Percentiles rank a stretch among this genome's conserved stretches.
These are phyloP conservation scores for Aureobasidium sp. DNA, from an alignment of 2,329 filamentous ascomycete genomes.

Conservation along the genomic window DNA sequence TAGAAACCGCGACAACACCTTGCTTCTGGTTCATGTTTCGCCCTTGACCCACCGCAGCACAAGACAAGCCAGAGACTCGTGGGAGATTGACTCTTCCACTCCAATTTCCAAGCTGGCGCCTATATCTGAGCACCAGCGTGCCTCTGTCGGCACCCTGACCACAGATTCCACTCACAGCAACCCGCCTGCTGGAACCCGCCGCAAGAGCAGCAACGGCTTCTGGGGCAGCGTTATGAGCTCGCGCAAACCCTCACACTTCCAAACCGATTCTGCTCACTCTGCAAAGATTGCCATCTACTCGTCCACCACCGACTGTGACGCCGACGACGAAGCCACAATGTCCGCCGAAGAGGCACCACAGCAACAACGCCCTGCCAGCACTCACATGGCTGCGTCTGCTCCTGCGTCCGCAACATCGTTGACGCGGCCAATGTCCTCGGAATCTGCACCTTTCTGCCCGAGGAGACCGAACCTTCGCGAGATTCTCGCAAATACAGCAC, in stretches of 20 bases:
- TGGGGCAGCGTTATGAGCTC: conserved; percentile 16
- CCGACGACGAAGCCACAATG: conserved; percentile 46
- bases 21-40: conserved; percentile 11
- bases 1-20: conserved; percentile 6
- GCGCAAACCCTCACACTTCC: conserved; percentile 10
- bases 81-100: conserved; percentile 15
- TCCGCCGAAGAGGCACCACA: conserved; percentile 35
- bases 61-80: conserved; percentile 8
- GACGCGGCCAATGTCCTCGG: conserved; percentile 18
- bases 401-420: conserved; percentile 20
- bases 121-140: conserved; percentile 14
- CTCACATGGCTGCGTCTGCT: not conserved
- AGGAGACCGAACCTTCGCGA: conserved; percentile 71
- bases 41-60: not conserved
- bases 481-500: conserved; percentile 78
- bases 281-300: conserved; percentile 7
- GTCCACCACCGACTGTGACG: conserved; percentile 30
- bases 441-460: conserved; percentile 47
- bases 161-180: conserved; percentile 3
- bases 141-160: conserved; percentile 7
- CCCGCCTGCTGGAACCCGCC: conserved; percentile 1
- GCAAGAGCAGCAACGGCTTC: conserved; percentile 16
- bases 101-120: conserved; percentile 19
- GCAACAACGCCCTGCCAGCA: not conserved
- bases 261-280: conserved; percentile 10